These are phyloP conservation scores for Tulasnella sp. DNA, from an alignment of 768 basidiomycete genomes.

Conservation along the genomic window DNA sequence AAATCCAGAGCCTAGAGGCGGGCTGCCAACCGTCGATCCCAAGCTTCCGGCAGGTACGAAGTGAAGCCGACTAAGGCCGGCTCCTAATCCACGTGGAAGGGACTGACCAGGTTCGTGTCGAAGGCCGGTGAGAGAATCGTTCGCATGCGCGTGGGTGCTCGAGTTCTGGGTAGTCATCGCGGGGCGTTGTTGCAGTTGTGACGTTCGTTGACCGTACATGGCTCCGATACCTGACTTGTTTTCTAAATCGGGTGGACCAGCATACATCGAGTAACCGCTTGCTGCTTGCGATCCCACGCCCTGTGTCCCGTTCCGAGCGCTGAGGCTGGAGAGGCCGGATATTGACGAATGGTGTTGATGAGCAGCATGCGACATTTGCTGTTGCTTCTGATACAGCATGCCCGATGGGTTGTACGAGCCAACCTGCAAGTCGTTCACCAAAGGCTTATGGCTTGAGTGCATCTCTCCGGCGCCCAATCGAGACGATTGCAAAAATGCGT, in stretches of 20 bases:
- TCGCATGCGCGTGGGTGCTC: conserved; percentile 25
- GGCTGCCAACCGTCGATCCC: conserved; percentile 21
- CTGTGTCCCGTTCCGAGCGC: background rate
- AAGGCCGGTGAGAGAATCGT: conserved; percentile 20
- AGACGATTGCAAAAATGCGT: conserved; percentile 23
- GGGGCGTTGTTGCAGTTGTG: conserved; percentile 8
- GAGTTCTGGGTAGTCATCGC: conserved; percentile 32
- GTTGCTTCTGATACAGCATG: conserved; percentile 15
- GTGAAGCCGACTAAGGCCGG: conserved; percentile 86
- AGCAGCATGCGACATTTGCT: conserved; percentile 8
- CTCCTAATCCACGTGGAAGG: conserved; percentile 86
- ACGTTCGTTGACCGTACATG: conserved; percentile 37
- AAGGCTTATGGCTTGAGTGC: background rate
- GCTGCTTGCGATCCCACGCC: background rate
- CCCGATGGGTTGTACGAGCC: conserved; percentile 17
- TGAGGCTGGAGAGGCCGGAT: conserved; percentile 17
- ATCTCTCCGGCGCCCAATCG: background rate
- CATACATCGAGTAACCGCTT: conserved; percentile 14
- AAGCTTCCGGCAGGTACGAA: conserved; percentile 26
- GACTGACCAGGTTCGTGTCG: conserved; percentile 85
- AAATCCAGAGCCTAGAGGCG: conserved; percentile 13
- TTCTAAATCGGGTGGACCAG: conserved; percentile 12
- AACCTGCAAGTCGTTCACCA: conserved; percentile 16
- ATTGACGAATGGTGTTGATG: conserved; percentile 20
- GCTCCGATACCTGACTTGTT: conserved; percentile 55